Conservation (phyloP, 2,329 filamentous ascomycete species). For the Nannizzia gypsea region DNA sequence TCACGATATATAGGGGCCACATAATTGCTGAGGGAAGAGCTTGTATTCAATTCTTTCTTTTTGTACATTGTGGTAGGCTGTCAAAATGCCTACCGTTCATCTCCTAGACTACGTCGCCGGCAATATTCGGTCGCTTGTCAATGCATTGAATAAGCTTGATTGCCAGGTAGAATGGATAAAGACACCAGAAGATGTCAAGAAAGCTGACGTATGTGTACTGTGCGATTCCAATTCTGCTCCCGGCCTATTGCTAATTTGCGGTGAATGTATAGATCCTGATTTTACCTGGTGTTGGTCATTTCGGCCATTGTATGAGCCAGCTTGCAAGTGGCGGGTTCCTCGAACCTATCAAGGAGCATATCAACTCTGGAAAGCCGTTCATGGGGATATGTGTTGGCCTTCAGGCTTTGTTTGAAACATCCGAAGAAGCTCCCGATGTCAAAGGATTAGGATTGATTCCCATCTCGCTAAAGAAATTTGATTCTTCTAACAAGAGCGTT, state of each 20-base stretch:
- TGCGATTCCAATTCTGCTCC: neutral
- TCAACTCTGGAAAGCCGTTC: slow-evolving; percentile 85
- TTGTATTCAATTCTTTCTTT: neutral
- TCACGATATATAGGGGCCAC: neutral
- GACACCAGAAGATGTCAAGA: slow-evolving; percentile 68
- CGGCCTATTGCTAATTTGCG: neutral
- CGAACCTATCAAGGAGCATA: slow-evolving; percentile 69
- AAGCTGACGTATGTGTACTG: slow-evolving; percentile 58
- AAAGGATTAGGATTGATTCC: slow-evolving; percentile 66
- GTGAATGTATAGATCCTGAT: slow-evolving; percentile 48
- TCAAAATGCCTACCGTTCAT: slow-evolving; percentile 38
- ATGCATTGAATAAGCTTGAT: slow-evolving; percentile 92
- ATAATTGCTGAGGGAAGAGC: neutral
- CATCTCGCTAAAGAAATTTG: slow-evolving; percentile 60
- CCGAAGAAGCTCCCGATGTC: slow-evolving; percentile 61
- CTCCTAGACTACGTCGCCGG: slow-evolving; percentile 80
- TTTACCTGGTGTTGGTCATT: slow-evolving; percentile 91
- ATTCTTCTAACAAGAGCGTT: slow-evolving; percentile 71
- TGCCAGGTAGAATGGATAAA: slow-evolving; percentile 89
- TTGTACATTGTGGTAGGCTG: neutral
- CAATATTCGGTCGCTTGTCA: slow-evolving; percentile 89
- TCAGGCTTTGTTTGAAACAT: slow-evolving; percentile 79
- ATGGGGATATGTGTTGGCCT: slow-evolving; percentile 96
- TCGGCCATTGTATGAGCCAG: slow-evolving; percentile 86
- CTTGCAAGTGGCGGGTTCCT: slow-evolving; percentile 72